These are phyloP conservation scores for Corynascus novoguineensis DNA, from an alignment of 495 filamentous ascomycete genomes.

Conservation along the genomic window DNA sequence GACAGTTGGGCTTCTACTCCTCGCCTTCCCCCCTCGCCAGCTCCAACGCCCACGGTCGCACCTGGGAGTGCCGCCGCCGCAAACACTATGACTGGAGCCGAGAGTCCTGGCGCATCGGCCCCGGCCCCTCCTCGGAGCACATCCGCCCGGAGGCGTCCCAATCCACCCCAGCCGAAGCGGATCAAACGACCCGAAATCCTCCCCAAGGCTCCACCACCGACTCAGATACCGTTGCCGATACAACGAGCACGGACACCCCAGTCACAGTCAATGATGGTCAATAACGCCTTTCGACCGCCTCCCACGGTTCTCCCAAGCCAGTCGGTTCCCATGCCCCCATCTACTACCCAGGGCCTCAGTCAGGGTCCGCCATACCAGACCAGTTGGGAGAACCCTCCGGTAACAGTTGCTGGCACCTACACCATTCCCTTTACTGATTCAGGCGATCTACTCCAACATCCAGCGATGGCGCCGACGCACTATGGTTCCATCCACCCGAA, in stretches of 20 bases:
- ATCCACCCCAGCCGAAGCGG: constrained; percentile 17
- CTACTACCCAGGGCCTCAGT: constrained; percentile 9
- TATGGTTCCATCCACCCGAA: constrained; percentile 13
- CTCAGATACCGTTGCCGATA: constrained; percentile 22
- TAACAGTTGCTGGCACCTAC: constrained; percentile 15
- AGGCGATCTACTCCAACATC: constrained; percentile 14
- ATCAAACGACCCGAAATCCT: constrained; percentile 18
- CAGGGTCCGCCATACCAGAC: constrained; percentile 11
- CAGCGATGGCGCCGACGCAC: constrained; percentile 13
- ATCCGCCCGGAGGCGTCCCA: constrained; percentile 12
- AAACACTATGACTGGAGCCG: not conserved
- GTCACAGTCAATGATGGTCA: constrained; percentile 1
- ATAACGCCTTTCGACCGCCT: constrained; percentile 2
- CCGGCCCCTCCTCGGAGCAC: not conserved
- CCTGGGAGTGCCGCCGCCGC: not conserved
- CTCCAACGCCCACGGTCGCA: constrained; percentile 22
- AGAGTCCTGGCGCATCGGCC: not conserved
- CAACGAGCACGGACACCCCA: constrained; percentile 21
- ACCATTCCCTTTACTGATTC: constrained; percentile 19
- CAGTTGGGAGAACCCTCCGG: constrained; percentile 14
- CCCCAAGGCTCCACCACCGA: constrained; percentile 16
- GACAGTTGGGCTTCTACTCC: constrained; percentile 22
- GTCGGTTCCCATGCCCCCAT: constrained; percentile 5
- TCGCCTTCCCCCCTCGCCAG: constrained; percentile 24
- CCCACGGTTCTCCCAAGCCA: constrained; percentile 14